These are phyloP conservation scores for Clarireedia hainanense DNA, from an alignment of 2,329 filamentous ascomycete species.

Conservation along the genomic window DNA sequence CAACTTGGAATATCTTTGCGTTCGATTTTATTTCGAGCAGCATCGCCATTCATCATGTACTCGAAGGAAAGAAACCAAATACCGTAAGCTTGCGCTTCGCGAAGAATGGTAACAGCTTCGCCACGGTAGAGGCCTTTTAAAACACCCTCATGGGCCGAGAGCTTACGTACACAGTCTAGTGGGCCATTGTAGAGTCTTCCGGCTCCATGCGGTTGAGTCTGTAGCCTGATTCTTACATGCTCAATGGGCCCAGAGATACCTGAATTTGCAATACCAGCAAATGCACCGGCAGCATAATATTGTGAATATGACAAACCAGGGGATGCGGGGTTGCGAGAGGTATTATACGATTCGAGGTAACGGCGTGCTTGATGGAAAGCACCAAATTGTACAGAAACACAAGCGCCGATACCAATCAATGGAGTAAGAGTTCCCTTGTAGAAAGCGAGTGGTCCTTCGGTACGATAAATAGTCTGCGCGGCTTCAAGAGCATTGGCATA, in stretches of 20 bases:
- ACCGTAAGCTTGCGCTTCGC: conserved; percentile 92
- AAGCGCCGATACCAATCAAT: conserved; percentile 90
- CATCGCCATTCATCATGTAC: conserved; percentile 90
- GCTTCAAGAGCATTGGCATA: conserved; percentile 76
- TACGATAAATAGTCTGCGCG: conserved; percentile 74
- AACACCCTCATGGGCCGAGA: conserved; percentile 60
- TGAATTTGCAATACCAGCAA: conserved; percentile 86
- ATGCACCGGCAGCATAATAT: conserved; percentile 86
- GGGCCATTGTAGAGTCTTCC: conserved; percentile 74
- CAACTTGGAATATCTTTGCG: conserved; percentile 71
- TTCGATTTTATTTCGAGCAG: conserved; percentile 64
- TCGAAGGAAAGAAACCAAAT: conserved; percentile 94
- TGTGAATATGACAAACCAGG: conserved; percentile 65
- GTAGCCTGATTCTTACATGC: conserved; percentile 90
- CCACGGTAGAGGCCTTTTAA: conserved; percentile 77
- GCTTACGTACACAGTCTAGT: conserved; percentile 81
- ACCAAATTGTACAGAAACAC: conserved; percentile 96
- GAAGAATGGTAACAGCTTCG: conserved; percentile 72
- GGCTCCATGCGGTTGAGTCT: conserved; percentile 89
- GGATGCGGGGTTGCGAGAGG: conserved; percentile 32
- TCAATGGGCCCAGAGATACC: conserved; percentile 87
- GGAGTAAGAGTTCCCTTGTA: conserved; percentile 98
- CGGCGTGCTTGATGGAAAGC: conserved; percentile 91
- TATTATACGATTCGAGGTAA: conserved; percentile 71
- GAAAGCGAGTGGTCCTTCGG: conserved; percentile 85